Evolutionary conservation across 2,329 filamentous ascomycete genomes (phyloP), one percentile per base, ranked within the genome.

Genomic region (Botryotinia convoluta): DNA sequence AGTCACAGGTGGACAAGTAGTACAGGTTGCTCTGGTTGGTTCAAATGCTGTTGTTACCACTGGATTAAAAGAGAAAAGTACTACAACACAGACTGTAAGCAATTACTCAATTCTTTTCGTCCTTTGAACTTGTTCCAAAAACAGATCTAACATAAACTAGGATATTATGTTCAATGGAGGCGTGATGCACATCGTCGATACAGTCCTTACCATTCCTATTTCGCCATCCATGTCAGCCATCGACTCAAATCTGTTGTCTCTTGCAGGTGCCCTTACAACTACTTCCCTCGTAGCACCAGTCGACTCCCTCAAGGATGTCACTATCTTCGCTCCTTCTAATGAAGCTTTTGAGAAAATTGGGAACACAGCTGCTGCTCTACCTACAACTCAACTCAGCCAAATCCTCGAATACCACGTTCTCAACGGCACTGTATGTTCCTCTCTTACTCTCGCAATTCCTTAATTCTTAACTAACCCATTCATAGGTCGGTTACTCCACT

Each of bases 111-210:
- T n/a, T 16, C 45, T 83, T 84, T 45, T 14, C 6, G 8, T 32
- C 35, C 22, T 51, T 71, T 12, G 10, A 83, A 81, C 29, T 83
- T 83, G 5, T 72, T 81, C 61, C 85, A 85, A 32, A 83, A 82
- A 26, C 83, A 85, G 69, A 61, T 42, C 74, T 75, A 51, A 75
- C 62, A 63, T 61, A 1, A 54, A 18, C 44, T 39, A 82, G 82
- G 86, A 88, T 78, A 83, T 87, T 48, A 73, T 76, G 59, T 87
- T 87, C 78, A 79, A 81, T 35, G 85, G 85, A 59, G 86, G 87
- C 8, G 81, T 87, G 16, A 81, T 88, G 72, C 87, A 89, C 69
- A 79, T 87, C 9, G 82, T 88, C 69, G 86, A 88, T 79, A 85
- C 85, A 48, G 81, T 88, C 35, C 81, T 88, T 60, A 82, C 86